These are phyloP conservation scores for Serendipita vermifera DNA, from an alignment of 768 basidiomycete species.

Conservation along the genomic window DNA sequence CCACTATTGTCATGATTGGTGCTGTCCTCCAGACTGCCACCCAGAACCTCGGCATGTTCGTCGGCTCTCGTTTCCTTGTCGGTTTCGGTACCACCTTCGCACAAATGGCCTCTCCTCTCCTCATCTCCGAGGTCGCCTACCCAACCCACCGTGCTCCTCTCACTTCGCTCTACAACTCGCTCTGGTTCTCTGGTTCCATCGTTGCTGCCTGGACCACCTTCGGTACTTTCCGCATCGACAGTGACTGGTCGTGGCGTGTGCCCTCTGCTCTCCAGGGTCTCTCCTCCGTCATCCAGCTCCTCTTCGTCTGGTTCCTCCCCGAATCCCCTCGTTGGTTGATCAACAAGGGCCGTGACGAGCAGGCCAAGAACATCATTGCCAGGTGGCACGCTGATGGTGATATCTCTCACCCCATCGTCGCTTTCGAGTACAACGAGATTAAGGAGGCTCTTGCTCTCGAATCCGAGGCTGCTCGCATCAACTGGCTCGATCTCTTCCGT, in stretches of 20 bases:
- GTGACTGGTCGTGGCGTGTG: slow-evolving; percentile 71
- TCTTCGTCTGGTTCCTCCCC: slow-evolving; percentile 54
- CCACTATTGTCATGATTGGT: slow-evolving; percentile 54
- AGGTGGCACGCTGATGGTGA: slow-evolving; percentile 78
- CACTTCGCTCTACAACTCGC: slow-evolving; percentile 68
- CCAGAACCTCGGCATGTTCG: slow-evolving; percentile 65
- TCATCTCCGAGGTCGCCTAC: slow-evolving; percentile 79
- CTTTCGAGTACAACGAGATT: slow-evolving; percentile 70
- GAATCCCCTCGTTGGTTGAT: slow-evolving; percentile 80
- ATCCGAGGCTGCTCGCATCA: slow-evolving; percentile 49
- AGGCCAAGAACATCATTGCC: slow-evolving; percentile 58
- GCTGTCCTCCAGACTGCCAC: slow-evolving; percentile 57
- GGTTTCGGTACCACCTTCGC: slow-evolving; percentile 21
- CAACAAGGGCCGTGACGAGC: slow-evolving; percentile 54
- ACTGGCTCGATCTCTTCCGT: slow-evolving; percentile 54
- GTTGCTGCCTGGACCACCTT: slow-evolving; percentile 76
- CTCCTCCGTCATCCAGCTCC: slow-evolving; percentile 54
- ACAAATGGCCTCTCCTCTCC: slow-evolving; percentile 65
- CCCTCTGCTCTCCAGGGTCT: slow-evolving; percentile 61
- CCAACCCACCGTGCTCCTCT: slow-evolving; percentile 69
- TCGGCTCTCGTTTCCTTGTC: slow-evolving; percentile 51
- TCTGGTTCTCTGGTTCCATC: slow-evolving; percentile 78
- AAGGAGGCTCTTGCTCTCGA: slow-evolving; percentile 48
- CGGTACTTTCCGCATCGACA: slow-evolving; percentile 58
- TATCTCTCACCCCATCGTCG: slow-evolving; percentile 44